Evolutionary conservation across 1,284 basidiomycete genomes (phyloP).

Genomic region (Pseudozyma flocculosa): DNA sequence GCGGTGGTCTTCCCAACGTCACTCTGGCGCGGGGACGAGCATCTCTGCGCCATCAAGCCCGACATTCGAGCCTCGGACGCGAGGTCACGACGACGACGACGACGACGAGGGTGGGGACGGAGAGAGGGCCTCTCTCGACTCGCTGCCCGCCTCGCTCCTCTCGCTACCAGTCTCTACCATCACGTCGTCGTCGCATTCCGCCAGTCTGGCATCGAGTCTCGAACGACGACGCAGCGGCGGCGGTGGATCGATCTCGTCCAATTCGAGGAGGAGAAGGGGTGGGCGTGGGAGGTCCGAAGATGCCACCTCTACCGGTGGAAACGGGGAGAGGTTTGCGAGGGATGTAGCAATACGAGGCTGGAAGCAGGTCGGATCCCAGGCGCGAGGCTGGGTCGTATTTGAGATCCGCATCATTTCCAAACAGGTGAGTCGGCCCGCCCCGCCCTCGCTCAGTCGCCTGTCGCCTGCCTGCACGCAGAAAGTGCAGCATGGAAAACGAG

Average conservation of each 20-base stretch:
- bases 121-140: constrained; percentile 25
- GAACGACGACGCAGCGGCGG: constrained; percentile 18
- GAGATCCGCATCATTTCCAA: constrained; percentile 39
- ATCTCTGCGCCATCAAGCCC: not conserved
- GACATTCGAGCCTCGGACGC: not conserved
- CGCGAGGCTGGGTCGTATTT: constrained; percentile 49
- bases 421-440: constrained; percentile 7
- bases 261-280: not conserved
- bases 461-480: no score
- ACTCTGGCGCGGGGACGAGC: constrained; percentile 1
- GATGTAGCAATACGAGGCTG: constrained; percentile 46
- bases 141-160: constrained; percentile 21
- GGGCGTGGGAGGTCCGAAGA: no score
- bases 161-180: constrained; percentile 30
- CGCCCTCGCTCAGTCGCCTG: not conserved
- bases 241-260: constrained; percentile 2
- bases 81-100: constrained; percentile 1
- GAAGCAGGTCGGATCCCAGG: constrained; percentile 42
- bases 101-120: constrained; percentile 2
- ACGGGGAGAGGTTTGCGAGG: constrained; percentile 21
- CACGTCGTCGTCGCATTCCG: constrained; percentile 22
- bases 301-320: no score
- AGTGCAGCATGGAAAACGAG: no score
- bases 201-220: constrained; percentile 8
- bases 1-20: constrained; percentile 12